phyloP scores from a whole-genome alignment of 805 yeast species.

The Suhomyces sp. region DNA sequence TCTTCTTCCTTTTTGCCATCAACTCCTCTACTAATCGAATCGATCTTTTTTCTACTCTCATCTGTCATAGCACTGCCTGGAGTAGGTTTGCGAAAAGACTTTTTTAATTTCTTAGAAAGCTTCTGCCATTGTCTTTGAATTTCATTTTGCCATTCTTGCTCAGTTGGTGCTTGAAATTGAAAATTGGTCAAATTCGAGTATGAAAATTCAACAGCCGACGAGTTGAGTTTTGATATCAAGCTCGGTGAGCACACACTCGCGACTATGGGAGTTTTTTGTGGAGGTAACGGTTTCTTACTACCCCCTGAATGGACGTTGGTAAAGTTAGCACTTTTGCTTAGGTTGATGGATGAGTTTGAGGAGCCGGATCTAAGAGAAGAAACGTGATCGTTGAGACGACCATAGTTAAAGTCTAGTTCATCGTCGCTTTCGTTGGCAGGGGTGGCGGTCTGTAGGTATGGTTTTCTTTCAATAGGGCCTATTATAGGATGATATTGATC shows the following conservation, averaged over 20 bases:
- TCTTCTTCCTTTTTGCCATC: slow-evolving; percentile 71
- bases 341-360: slow-evolving; percentile 7
- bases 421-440: neutral
- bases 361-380: slow-evolving; percentile 5
- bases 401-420: neutral
- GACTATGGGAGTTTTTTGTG: slow-evolving; percentile 20
- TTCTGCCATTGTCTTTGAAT: slow-evolving; percentile 58
- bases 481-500: slow-evolving; percentile 25
- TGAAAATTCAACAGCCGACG: slow-evolving; percentile 22
- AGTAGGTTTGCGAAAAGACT: slow-evolving; percentile 67
- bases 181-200: slow-evolving; percentile 24
- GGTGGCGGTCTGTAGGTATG: slow-evolving; percentile 19
- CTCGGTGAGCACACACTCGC: slow-evolving; percentile 30
- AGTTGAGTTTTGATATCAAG: slow-evolving; percentile 17
- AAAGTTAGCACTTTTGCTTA: neutral
- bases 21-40: slow-evolving; percentile 75
- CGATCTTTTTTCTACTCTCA: slow-evolving; percentile 56
- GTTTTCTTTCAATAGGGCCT: slow-evolving; percentile 23
- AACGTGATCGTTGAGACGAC: neutral
- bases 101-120: slow-evolving; percentile 57
- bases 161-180: slow-evolving; percentile 45
- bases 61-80: slow-evolving; percentile 62
- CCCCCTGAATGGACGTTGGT: neutral
- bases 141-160: slow-evolving; percentile 68
- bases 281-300: neutral